These are phyloP conservation scores for Geoglossum glabrum DNA, from an alignment of 495 filamentous ascomycete genomes.

Conservation along the genomic window DNA sequence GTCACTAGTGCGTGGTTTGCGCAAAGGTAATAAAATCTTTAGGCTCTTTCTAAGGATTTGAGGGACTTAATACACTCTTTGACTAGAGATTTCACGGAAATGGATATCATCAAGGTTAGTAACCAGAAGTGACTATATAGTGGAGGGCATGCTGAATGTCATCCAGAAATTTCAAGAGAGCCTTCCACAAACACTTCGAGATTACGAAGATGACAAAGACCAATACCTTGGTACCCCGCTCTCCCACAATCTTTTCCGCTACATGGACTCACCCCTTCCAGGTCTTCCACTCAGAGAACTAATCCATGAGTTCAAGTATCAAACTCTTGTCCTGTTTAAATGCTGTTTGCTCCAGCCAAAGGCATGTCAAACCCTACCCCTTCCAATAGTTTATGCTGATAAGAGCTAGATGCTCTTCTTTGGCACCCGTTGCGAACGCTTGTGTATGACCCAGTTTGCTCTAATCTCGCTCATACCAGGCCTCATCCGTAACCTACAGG, in stretches of 20 bases:
- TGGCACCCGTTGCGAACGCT: conserved; percentile 73
- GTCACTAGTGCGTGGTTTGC: conserved; percentile 94
- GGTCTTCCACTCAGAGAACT: conserved; percentile 75
- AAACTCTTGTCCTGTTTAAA: conserved; percentile 87
- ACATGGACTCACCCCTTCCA: conserved; percentile 11
- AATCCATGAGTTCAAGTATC: conserved; percentile 80
- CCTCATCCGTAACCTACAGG: conserved; percentile 64
- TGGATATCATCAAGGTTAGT: conserved; percentile 48
- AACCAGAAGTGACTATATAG: conserved; percentile 3
- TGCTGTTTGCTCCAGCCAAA: conserved; percentile 85
- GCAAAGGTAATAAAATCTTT: conserved; percentile 45
- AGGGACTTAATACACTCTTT: conserved; percentile 4
- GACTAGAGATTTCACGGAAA: conserved; percentile 46
- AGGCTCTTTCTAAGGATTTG: not conserved
- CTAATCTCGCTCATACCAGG: conserved; percentile 86
- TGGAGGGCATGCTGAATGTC: not conserved
- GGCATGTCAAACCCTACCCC: conserved; percentile 24
- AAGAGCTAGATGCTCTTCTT: conserved; percentile 87
- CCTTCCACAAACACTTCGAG: conserved; percentile 42
- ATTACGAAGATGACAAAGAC: conserved; percentile 54
- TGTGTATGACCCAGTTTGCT: conserved; percentile 98
- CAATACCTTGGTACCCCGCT: conserved; percentile 54
- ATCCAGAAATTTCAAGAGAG: conserved; percentile 77
- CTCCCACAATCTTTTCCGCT: not conserved
- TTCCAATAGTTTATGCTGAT: conserved; percentile 4